Base-by-base conservation (phyloP, 306 rosid genomes). In the Cicer cuneatum region DNA sequence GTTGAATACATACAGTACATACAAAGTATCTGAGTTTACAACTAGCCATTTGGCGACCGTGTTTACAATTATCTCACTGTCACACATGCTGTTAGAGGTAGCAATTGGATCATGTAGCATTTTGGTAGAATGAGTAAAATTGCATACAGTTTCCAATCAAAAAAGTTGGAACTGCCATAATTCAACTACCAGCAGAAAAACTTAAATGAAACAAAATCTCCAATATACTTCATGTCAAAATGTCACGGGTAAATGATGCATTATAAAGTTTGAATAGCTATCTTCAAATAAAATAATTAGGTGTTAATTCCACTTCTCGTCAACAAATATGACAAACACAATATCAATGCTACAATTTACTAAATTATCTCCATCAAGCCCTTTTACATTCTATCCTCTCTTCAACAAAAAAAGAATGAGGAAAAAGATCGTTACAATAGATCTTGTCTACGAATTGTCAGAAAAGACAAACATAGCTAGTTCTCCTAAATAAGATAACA, bases 301-400 rank as follows among this genome's bases (percentile, higher is more conserved):
- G 19, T 60, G 53, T 29, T 51, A 64, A 43, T 48, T 43, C 12
- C 43, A 77, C 56, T 68, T 80, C 72, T 56, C 72, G 56, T 56
- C 73, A 51, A 66, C 71, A 74, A 58, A 52, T 46, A 72, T 38
- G 37, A 57, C 57, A 81, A 76, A 48, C 60, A 71, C 59, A 72
- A 81, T 51, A 69, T 47, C 66, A 68, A 43, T 66, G 52, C 79
- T 75, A 84, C 56, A 61, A 45, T 46, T 70, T 64, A 66, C 67
- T 81, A 78, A 51, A 29, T 43, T 51, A 73, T 79, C 75, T 72
- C 69, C 65, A 48, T 29, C 71, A 86, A 81, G 76, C 77, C 71
- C 79, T 90, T 73, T 58, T 75, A 85, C 88, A 87, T 82, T 84
- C 75, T 69, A 71, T 48, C 83, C 80, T 74, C 80, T 74, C 78